These are phyloP conservation scores for Auriscalpium orientale DNA, from an alignment of 768 basidiomycete genomes.

Conservation along the genomic window DNA sequence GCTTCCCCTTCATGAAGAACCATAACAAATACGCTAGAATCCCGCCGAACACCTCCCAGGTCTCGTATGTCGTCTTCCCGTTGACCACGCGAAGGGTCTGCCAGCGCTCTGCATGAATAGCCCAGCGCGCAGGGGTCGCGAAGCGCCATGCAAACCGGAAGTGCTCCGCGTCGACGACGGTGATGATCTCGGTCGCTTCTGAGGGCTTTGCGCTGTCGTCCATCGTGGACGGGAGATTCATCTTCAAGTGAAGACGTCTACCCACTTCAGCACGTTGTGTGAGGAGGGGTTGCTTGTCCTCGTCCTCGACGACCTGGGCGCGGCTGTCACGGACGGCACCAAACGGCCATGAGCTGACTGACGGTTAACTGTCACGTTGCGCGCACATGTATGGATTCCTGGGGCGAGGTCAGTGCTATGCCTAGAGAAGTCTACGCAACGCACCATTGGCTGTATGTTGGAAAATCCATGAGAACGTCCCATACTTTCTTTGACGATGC, in stretches of 20 bases:
- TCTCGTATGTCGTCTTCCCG: slow-evolving; percentile 59
- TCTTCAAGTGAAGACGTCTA: slow-evolving; percentile 39
- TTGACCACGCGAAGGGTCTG: slow-evolving; percentile 44
- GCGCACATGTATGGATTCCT: slow-evolving; percentile 64
- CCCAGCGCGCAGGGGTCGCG: slow-evolving; percentile 33
- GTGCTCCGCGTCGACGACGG: slow-evolving; percentile 43
- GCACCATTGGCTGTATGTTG: slow-evolving; percentile 56
- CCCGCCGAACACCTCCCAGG: slow-evolving; percentile 52
- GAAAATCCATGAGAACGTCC: slow-evolving; percentile 53
- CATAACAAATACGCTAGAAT: slow-evolving; percentile 46
- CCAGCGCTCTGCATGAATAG: slow-evolving; percentile 55
- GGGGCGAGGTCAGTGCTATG: neutral
- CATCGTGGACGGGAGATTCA: slow-evolving; percentile 57
- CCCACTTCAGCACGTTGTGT: slow-evolving; percentile 47
- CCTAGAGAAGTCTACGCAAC: slow-evolving; percentile 7
- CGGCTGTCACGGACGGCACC: slow-evolving; percentile 31
- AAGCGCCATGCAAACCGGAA: slow-evolving; percentile 53
- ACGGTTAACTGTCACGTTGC: slow-evolving; percentile 17
- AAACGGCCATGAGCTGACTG: neutral
- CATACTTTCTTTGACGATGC: slow-evolving; percentile 58
- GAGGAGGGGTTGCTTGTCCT: slow-evolving; percentile 30
- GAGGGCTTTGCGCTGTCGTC: slow-evolving; percentile 32
- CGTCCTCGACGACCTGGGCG: slow-evolving; percentile 37
- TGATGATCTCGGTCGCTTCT: slow-evolving; percentile 39
- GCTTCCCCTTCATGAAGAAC: slow-evolving; percentile 33